phyloP scores from a whole-genome alignment of 1,284 basidiomycete genomes.

The Trichosporon coremiiforme region DNA sequence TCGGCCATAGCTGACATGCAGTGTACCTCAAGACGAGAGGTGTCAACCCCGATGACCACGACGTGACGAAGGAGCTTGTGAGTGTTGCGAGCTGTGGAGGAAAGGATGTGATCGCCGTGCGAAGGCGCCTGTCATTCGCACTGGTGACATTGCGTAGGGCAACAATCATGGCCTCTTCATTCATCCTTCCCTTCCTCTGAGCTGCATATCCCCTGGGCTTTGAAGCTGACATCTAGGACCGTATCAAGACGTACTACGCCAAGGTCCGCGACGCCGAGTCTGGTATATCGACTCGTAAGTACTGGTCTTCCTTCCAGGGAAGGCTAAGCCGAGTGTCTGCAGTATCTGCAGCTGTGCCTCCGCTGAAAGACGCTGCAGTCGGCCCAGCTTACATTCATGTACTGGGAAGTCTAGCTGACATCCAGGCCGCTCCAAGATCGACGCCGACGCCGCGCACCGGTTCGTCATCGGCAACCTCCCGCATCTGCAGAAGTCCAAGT shows the following conservation, averaged over 20 bases:
- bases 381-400: no score
- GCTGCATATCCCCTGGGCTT: no score
- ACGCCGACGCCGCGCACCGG: constrained; percentile 44
- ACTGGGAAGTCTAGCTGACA: no score
- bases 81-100: constrained; percentile 7
- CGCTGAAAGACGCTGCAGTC: no score
- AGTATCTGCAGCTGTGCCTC: no score
- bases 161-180: background rate
- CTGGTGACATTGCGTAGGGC: background rate
- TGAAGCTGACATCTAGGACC: constrained; percentile 33
- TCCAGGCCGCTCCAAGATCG: constrained; percentile 33
- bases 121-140: no score
- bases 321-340: no score
- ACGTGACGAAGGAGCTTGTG: constrained; percentile 48
- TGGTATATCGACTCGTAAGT: constrained; percentile 40
- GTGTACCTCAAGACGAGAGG: constrained; percentile 54
- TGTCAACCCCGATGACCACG: constrained; percentile 48
- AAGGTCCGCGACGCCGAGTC: constrained; percentile 48
- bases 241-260: constrained; percentile 41
- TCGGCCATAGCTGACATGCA: constrained; percentile 27
- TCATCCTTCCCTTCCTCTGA: no score
- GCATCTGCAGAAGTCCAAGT: constrained; percentile 29
- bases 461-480: constrained; percentile 46
- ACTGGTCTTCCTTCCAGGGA: no score
- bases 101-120: background rate